Evolutionary conservation across 1,284 basidiomycete genomes (phyloP), one percentile per base, ranked within the genome.

Genomic region (Lentinula novae-zelandiae): DNA sequence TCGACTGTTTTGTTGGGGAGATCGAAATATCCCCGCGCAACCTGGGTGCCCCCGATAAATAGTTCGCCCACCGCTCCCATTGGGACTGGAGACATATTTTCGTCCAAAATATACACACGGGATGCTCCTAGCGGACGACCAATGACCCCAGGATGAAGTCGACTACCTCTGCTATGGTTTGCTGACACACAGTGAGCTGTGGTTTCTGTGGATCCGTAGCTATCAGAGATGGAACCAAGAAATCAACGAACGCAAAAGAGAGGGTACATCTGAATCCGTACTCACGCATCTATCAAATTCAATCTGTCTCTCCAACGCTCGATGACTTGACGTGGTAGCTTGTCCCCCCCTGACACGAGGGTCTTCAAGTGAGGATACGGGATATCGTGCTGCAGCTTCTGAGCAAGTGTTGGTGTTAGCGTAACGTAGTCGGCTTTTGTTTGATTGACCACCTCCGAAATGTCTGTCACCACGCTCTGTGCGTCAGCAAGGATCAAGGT

Each of bases 11-110:
- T 22, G 8, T 61, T 56, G 7, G 54, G 51, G 17, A 15, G 33
- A n/a, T 57, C 48, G 10, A 63, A 27, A 38, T 63, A 63, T 15
- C 62, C 62, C 15, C 62, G 50, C 20, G 60, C 62, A 12, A 63
- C 51, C 27, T 59, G 56, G 15, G 60, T 40, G 5, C 62, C 62
- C 42, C 48, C 51, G 8, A 61, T 50, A 27, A 49, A 63, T 10
- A 53, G 34, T 34, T 63, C 62, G 22, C 59, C 62, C n/a, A 60
- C 49, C 12, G 38, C 62, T 34, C 57, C 57, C 39, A 50, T 34
- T 13, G 60, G 52, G 5, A 53, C 63, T 15, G 58, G 40, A 9
- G 58, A 54, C 46, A 52, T 38, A 2, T 56, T 53, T 6, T 51
- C 42, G 5, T 50, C 51, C 31, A 57, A 57, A 22, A 63, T 60